phyloP scores from a whole-genome alignment of 2,329 filamentous ascomycete species.

The Hymenoscyphus linearis region DNA sequence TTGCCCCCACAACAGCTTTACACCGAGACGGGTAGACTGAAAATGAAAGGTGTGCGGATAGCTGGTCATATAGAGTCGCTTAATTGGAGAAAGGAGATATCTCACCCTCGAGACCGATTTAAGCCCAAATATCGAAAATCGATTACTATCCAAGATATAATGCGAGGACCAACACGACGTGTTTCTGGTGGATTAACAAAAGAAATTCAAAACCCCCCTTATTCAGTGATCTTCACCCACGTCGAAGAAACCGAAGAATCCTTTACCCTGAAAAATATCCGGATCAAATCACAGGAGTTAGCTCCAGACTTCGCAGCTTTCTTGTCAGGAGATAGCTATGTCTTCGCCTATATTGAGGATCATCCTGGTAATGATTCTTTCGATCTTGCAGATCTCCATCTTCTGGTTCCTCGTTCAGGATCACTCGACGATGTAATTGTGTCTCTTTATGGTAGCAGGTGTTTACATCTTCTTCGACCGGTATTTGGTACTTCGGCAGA shows the following conservation, averaged over 20 bases:
- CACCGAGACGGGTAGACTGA: neutral
- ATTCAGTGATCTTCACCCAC: neutral
- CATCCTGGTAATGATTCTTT: neutral
- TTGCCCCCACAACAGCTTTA: neutral
- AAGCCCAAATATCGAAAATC: neutral
- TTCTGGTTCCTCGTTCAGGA: conserved; percentile 1
- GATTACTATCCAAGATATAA: conserved; percentile 1
- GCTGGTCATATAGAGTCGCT: neutral
- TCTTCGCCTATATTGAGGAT: conserved; percentile 3
- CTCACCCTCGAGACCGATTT: conserved; percentile 2
- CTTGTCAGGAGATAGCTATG: neutral
- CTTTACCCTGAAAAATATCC: neutral
- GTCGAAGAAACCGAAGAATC: neutral
- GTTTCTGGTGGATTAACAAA: neutral
- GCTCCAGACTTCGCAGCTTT: neutral
- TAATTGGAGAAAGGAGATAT: conserved; percentile 2
- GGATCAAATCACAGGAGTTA: neutral
- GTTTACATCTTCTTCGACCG: neutral
- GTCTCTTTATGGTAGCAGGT: conserved; percentile 3
- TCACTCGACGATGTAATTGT: conserved; percentile 3
- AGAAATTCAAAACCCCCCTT: neutral
- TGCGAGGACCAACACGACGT: neutral
- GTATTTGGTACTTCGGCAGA: neutral
- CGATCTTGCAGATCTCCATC: neutral
- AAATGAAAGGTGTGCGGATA: neutral